Base-by-base conservation (phyloP, 2,329 filamentous ascomycete species). In the Colletotrichum viniferum region DNA sequence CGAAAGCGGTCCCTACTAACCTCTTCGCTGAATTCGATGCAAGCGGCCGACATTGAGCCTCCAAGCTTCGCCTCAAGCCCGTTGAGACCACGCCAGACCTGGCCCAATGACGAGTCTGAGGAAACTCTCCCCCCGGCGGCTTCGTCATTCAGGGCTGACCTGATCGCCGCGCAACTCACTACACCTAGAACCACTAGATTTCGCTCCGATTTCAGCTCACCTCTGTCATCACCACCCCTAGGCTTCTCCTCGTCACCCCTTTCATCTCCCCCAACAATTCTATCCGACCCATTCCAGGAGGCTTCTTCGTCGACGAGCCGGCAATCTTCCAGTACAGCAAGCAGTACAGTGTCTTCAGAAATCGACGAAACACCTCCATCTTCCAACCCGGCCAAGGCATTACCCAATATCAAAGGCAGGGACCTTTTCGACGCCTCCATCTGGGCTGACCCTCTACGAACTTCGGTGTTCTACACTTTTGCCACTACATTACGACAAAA, bases 401-500 rank as follows among this genome's bases (percentile, higher is more conserved):
- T 93, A 1, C 90, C 91, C 2, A 91, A 92, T 62, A 89, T 94
- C 82, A 94, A 94, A 80, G 93, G 93, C 4, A 90, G 91, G 71
- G 93, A 95, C 79, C 84, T 95, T 4, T 95, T 95, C 78, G 93
- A 95, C 82, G 89, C 90, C 18, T 91, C 92, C 32, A 91, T 95
- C 71, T 95, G 93, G 91, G 86, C 91, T 1, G 92, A 94, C 79
- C 91, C 92, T 0, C 82, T 92, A 18, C 90, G 91, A 61, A 95
- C 93, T 0, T 92, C 92, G 0, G 91, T 94, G 12, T 94, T 95
- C 77, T 94, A 94, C 80, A 93, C 90, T 13, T 95, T 95, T 79
- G 91, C 93, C 43, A 93, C 93, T 0, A 92, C 91, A 0, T 83
- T 95, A 7, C 88, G 93, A 32, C 89, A 93, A 77, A 93, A 91